Base-by-base conservation (phyloP, 768 basidiomycete species). In the Lepiota brunneoincarnata region DNA sequence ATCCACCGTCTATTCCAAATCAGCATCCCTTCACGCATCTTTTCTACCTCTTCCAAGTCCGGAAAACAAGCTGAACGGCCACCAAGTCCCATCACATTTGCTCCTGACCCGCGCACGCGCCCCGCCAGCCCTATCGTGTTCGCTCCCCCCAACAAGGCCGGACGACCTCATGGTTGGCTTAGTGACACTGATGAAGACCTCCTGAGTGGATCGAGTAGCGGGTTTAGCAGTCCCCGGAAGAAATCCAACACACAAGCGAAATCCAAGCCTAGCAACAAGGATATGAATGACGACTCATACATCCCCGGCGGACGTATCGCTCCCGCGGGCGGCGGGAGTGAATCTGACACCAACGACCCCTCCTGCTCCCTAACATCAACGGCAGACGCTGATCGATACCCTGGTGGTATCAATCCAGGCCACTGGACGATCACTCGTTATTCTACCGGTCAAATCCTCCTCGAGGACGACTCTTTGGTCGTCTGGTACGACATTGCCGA, bases 71-170 rank as follows among this genome's bases (percentile, higher is more conserved):
- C 51, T 7, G 65, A 39, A 58, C 76, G 84, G 5, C 71, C 84
- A 1, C 75, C 82, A 0, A 87, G 85, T 0, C 89, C 87, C 12
- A 88, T 89, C 62, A 83, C 80, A 0, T 91, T 89, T 58, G 86
- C 86, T 0, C 76, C 75, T 1, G 72, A 74, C 43, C 75, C 73
- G 14, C 59, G 67, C 1, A 58, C 64, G 28, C 62, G 75, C 11
- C 74, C 75, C 3, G 69, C 72, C 21, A 77, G 72, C 18, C 78
- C 73, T 34, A 78, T 79, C 56, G 60, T 72, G 37, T 79, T 78
- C 50, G 75, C 74, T 59, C 67, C 50, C 42, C 59, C 61, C 1
- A 45, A 54, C 20, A 38, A 35, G 21, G 37, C 40, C 4, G 52
- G 53, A n/a, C n/a, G 18, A 20, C 42, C n/a, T n/a, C n/a, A n/a